Evolutionary conservation across 352 stramenopile genomes (phyloP), one percentile per base, ranked within the genome.

Genomic region (Pythium brassicae): DNA sequence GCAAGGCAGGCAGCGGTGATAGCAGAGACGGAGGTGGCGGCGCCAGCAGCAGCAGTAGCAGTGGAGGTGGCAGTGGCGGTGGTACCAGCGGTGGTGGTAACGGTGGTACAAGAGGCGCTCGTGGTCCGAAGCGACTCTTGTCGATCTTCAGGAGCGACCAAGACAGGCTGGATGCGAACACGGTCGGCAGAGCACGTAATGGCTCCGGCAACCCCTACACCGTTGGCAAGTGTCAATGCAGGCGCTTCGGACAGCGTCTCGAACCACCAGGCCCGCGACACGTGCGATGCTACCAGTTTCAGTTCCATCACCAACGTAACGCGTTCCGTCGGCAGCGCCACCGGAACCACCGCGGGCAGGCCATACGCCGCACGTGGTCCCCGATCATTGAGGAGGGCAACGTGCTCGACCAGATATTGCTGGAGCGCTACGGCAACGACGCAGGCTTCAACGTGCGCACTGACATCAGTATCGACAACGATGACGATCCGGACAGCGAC

Each of bases 341-440:
- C n/a, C n/a, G n/a, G 15, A 39, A 43, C 3, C 55, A 42, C n/a
- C 48, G 26, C 9, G 50, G 20, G 20, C 25, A 49, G 8, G 15
- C 48, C 4, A 15, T 53, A 5, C 48, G 56, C 1, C 50, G 39
- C 4, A 57, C 56, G 25, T 55, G 39, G 0, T 19, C 50, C 26
- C 32, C 56, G 10, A 57, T 62, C 56, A 44, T 53, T 19, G 56
- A 62, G 8, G 50, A 62, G 25, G 56, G 57, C 37, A 62, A 62
- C 48, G 34, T 39, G 42, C 56, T 62, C 10, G 48, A 57, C n/a
- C 39, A 23, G 27, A 57, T 44, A 20, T 20, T 62, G 17, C 56
- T 62, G 3, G 46, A 34, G 19, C 23, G 34, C 5, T 40, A 4
- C 34, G 34, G 10, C 34, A 20, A 55, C 37, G 47, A 61, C 29